Evolutionary conservation across 2,329 filamentous ascomycete species (phyloP).

Genomic region (Blastomyces emzantsi): DNA sequence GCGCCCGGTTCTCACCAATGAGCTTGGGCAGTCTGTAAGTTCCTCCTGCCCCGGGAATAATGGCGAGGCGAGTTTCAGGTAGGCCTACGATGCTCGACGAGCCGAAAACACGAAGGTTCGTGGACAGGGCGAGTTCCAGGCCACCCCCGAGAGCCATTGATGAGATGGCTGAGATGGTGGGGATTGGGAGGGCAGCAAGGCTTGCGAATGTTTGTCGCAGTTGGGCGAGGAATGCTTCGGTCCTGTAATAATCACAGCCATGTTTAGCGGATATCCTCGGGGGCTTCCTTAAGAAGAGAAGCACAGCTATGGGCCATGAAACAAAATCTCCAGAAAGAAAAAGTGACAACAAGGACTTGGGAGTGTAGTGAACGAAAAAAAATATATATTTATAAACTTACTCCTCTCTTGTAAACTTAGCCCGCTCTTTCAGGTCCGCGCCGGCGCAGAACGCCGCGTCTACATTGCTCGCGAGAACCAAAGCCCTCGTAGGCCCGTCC

Average conservation of each 20-base stretch:
- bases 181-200: constrained; percentile 69
- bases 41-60: constrained; percentile 89
- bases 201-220: constrained; percentile 67
- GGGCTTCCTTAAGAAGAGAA: neutral
- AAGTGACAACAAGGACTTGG: neutral
- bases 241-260: constrained; percentile 45
- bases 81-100: constrained; percentile 71
- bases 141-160: constrained; percentile 86
- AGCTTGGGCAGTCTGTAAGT: constrained; percentile 78
- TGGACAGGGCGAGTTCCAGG: constrained; percentile 82
- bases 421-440: constrained; percentile 85
- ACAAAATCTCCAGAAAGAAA: constrained; percentile 2
- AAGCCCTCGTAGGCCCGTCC: constrained; percentile 58
- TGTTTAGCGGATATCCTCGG: neutral
- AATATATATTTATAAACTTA: constrained; percentile 39
- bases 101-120: constrained; percentile 78
- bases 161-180: constrained; percentile 80
- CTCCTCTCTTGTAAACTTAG: constrained; percentile 68
- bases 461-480: constrained; percentile 77
- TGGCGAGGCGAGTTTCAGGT: constrained; percentile 85
- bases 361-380: neutral
- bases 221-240: constrained; percentile 63
- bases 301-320: neutral
- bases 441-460: constrained; percentile 88
- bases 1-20: constrained; percentile 70